These are phyloP conservation scores for Sinapis alba DNA, from an alignment of 441 rosid species.

Conservation along the genomic window DNA sequence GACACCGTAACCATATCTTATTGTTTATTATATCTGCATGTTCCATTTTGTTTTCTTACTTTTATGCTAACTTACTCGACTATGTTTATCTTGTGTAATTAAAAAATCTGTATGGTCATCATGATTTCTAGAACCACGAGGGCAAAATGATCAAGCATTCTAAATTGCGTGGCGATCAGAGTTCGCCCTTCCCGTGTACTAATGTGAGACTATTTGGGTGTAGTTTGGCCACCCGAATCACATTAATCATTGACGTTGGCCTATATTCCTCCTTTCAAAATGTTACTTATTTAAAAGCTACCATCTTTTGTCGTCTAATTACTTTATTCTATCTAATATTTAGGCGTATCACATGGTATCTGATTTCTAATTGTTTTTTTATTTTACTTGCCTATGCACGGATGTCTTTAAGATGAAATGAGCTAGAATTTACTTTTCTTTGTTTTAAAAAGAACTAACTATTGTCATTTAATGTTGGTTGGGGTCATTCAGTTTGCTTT, in stretches of 20 bases:
- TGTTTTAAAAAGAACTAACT: not conserved
- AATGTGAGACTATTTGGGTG: not conserved
- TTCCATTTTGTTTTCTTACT: not conserved
- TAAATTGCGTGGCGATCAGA: not conserved
- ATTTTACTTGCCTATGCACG: not conserved
- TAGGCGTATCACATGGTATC: not conserved
- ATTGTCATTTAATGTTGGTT: not conserved
- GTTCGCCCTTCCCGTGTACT: not conserved
- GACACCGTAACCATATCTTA: constrained; percentile 18
- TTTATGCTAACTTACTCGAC: not conserved
- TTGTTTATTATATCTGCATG: constrained; percentile 3
- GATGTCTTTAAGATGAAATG: not conserved
- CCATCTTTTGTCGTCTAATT: constrained; percentile 3
- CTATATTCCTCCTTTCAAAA: not conserved
- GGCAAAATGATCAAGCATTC: not conserved
- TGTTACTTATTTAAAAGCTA: not conserved
- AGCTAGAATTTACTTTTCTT: not conserved
- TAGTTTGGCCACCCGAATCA: constrained; percentile 4
- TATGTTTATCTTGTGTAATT: not conserved
- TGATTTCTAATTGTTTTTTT: not conserved
- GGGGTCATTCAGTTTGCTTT: not conserved
- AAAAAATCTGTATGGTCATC: not conserved
- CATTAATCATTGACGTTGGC: not conserved
- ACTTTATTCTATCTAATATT: not conserved
- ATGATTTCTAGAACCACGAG: not conserved